Evolutionary conservation across 768 basidiomycete species (phyloP), one percentile per base, ranked within the genome.

Genomic region (Hortiboletus flavorubellus): DNA sequence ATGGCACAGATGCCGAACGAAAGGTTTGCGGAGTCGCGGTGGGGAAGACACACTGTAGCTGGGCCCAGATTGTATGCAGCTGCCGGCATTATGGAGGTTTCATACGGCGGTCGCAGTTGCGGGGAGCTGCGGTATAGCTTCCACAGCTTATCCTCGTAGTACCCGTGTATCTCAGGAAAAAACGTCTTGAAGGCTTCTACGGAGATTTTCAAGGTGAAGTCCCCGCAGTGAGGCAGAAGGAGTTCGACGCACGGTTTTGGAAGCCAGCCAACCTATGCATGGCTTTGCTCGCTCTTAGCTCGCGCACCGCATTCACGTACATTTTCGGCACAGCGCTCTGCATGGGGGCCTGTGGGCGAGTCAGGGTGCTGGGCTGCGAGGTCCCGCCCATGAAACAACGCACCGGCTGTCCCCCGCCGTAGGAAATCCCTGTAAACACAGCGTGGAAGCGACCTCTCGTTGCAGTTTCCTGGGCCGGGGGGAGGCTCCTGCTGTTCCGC

Each of bases 1-100:
- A 61, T 54, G 4, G 3, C 0, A 3, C 60, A 61, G 1, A 61
- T 56, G 0, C 54, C 51, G 5, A 56, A 61, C 0, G 54, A 53
- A 0, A 61, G 8, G 31, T 61, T 61, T 0, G 39, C 48, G 0
- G 41, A 53, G 5, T 61, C 59, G 0, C 33, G 16, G 3, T 61
- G 59, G 0, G 51, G 51, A 0, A 1, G 9, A 6, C 60, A 61
- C 0, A 61, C 40, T 0, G 34, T 60, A 0, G 4, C 33, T 2
- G 51, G 50, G 0, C 58, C 48, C 0, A 60, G 40, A 21, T 60
- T 60, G 16, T 16, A 56, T 1, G 50, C 47, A 0, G 54, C 51
- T 0, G 42, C 51, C 0, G 56, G 59, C 47, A 58, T 49, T 1
- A 53, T 8, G 0, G 44, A 59, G 0, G 0, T 21, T 29, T 29